Conservation (phyloP, 2,329 filamentous ascomycete species). For the Hypoxylon sp. region DNA sequence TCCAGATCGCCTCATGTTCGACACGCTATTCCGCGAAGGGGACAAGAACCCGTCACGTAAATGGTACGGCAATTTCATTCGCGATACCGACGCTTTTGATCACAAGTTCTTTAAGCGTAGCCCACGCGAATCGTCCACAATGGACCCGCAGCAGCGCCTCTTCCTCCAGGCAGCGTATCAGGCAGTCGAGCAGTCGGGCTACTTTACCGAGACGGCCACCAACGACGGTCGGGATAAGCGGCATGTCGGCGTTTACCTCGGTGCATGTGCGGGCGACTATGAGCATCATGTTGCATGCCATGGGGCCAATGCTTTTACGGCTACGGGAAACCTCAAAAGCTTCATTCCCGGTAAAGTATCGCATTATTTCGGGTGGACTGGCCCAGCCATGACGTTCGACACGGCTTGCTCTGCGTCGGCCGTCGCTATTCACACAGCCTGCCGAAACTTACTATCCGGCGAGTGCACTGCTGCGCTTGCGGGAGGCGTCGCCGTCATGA, state of each 20-base stretch:
- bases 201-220: constrained; percentile 43
- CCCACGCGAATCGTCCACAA: constrained; percentile 44
- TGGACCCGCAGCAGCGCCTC: constrained; percentile 51
- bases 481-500: constrained; percentile 54
- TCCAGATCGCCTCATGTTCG: constrained; percentile 44
- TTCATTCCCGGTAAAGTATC: constrained; percentile 54
- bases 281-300: constrained; percentile 59
- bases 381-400: constrained; percentile 55
- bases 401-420: constrained; percentile 57
- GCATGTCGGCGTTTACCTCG: constrained; percentile 58
- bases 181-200: constrained; percentile 46
- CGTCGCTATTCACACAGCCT: constrained; percentile 56
- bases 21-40: constrained; percentile 45
- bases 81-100: constrained; percentile 45
- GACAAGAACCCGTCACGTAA: constrained; percentile 43
- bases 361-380: constrained; percentile 56
- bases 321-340: constrained; percentile 52
- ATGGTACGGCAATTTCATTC: constrained; percentile 48
- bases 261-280: constrained; percentile 57
- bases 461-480: constrained; percentile 54
- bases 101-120: constrained; percentile 49
- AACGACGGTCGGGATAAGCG: constrained; percentile 16
- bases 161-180: constrained; percentile 38
- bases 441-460: constrained; percentile 47
- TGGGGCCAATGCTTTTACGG: constrained; percentile 54